phyloP scores from a whole-genome alignment of 2,329 filamentous ascomycete species.

The Cadophora malorum region DNA sequence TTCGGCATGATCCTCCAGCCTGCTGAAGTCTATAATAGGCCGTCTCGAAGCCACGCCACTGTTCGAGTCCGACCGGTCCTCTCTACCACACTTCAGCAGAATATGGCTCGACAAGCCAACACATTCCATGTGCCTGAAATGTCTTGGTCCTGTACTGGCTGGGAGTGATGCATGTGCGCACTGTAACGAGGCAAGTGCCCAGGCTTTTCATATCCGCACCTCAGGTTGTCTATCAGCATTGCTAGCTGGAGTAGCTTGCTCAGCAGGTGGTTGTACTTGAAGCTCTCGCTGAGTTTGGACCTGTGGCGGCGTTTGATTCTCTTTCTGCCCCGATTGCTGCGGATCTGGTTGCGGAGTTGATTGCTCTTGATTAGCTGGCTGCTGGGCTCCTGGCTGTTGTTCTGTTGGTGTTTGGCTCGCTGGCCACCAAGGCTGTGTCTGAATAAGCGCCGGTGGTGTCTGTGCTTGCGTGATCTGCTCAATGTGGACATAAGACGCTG shows the following conservation, averaged over 20 bases:
- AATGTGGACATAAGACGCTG: slow-evolving; percentile 16
- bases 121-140: background rate
- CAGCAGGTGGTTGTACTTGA: slow-evolving; percentile 7
- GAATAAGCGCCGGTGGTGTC: background rate
- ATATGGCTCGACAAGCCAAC: background rate
- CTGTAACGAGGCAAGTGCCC: background rate
- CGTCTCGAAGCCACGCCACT: background rate
- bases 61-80: background rate
- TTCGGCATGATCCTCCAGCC: slow-evolving; percentile 5
- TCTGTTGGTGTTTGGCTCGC: background rate
- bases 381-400: slow-evolving; percentile 5
- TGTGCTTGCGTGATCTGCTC: slow-evolving; percentile 16
- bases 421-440: slow-evolving; percentile 6
- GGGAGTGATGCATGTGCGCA: background rate
- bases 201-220: background rate
- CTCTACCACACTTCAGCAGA: background rate
- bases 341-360: background rate
- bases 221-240: slow-evolving; percentile 1
- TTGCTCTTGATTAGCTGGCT: background rate
- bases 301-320: background rate
- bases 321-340: background rate
- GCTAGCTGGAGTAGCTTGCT: background rate
- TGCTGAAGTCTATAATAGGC: slow-evolving; percentile 9
- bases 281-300: background rate
- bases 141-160: background rate